Base-by-base conservation (phyloP, 495 filamentous ascomycete genomes). In the Podospora pseudopauciseta region DNA sequence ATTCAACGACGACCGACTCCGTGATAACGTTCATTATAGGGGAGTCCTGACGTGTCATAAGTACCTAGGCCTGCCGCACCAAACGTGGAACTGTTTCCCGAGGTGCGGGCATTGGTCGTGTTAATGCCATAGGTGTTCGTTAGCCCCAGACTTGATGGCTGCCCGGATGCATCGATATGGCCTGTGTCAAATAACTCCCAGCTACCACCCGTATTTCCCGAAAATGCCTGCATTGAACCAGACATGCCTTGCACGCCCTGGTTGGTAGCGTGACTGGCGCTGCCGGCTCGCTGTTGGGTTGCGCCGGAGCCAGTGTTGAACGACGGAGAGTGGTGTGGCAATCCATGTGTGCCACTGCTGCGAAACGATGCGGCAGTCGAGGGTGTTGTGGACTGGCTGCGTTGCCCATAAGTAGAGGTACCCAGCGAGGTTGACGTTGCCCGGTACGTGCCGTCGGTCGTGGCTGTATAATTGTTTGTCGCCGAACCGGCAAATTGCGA, bases 401-500 rank as follows among this genome's bases (percentile, higher is more conserved):
- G 75, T 64, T 81, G 80, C 11, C 72, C 71, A 64, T 80, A 82
- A 4, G 78, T 72, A 26, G 77, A 32, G 44, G 68, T 75, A 39
- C 57, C 78, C 23, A 72, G 53, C 9, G 32, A 26, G 15, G 71
- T 30, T 15, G 78, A 69, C 1, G 80, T 76, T 53, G 72, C 72
- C 44, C 81, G 77, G 66, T 82, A 83, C 61, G 69, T 78, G 39
- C 64, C 72, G 49, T 82, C 77, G n/a, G 75, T 65, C 5, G 28
- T 63, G 28, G 78, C 64, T 64, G 72, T 76, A 27, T 82, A 76
- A 49, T 68, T 74, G 44, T 70, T 79, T 67, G 71, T 81, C 13
- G 77, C 73, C 54, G 80, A 74, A 6, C 79, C 57, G n/a, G 75
- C 71, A 63, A 82, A 83, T 54, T 82, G 81, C 16, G 80, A 77